A percentile compares a stretch with the other conserved stretches of the same genome.
phyloP scores from a whole-genome alignment of 1,139 yeast genomes.

The Debaryomyces fabryi region DNA sequence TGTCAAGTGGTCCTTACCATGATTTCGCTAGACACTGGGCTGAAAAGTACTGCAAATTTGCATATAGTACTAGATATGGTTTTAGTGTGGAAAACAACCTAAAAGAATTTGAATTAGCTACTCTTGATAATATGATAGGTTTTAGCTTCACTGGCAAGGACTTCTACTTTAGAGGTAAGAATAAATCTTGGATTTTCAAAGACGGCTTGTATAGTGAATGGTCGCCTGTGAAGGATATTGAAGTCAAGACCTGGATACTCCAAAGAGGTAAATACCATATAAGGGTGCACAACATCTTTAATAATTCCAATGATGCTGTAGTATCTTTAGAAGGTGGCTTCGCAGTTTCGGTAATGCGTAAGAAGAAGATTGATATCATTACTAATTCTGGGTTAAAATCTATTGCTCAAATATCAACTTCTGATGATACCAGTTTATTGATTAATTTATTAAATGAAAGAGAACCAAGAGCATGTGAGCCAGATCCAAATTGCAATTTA shows the following conservation, averaged over 20 bases:
- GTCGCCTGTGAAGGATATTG: constrained; percentile 23
- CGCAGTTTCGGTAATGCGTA: background rate
- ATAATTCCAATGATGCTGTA: constrained; percentile 15
- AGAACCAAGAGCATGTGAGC: constrained; percentile 15
- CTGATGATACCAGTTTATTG: constrained; percentile 14
- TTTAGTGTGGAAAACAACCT: constrained; percentile 23
- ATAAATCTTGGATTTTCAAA: constrained; percentile 12
- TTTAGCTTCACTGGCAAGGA: constrained; percentile 14
- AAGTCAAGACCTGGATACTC: constrained; percentile 25
- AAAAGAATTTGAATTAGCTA: constrained; percentile 20
- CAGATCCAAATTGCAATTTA: constrained; percentile 29
- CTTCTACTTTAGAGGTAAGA: constrained; percentile 12
- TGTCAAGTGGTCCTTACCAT: constrained; percentile 27
- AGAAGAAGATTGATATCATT: constrained; percentile 12
- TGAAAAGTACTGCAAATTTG: constrained; percentile 32
- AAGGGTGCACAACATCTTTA: constrained; percentile 22
- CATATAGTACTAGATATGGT: constrained; percentile 30
- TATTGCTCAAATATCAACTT: constrained; percentile 8
- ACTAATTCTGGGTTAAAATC: constrained; percentile 9
- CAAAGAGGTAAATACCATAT: constrained; percentile 22
- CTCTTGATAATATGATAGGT: constrained; percentile 22
- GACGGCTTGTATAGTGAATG: constrained; percentile 23
- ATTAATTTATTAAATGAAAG: constrained; percentile 13
- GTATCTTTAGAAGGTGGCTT: constrained; percentile 22
- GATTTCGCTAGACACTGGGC: constrained; percentile 19